phyloP scores from a whole-genome alignment of 2,329 filamentous ascomycete genomes.

The Pezicula neosporulosa region DNA sequence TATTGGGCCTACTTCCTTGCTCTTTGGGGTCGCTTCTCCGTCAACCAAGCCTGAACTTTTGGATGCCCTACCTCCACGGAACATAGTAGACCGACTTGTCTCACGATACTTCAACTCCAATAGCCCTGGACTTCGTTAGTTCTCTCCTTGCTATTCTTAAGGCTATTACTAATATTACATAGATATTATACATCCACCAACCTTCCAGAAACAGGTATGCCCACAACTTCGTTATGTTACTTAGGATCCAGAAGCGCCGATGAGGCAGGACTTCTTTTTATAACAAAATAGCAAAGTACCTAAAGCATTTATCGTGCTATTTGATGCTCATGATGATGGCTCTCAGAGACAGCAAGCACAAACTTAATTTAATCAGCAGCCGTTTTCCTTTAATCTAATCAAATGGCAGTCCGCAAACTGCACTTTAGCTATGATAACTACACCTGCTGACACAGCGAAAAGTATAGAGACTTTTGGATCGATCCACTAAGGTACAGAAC shows the following conservation, averaged over 20 bases:
- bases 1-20: constrained; percentile 31
- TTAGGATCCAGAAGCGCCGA: not conserved
- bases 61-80: constrained; percentile 41
- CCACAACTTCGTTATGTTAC: constrained; percentile 1
- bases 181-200: constrained; percentile 52
- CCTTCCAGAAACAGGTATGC: constrained; percentile 42
- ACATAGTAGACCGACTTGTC: constrained; percentile 46
- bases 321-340: not conserved
- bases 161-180: constrained; percentile 5
- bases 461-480: constrained; percentile 49
- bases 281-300: too few relatives aligned
- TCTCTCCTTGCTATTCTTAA: not conserved
- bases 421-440: not conserved
- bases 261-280: too few relatives aligned
- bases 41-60: constrained; percentile 43
- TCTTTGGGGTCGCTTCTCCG: constrained; percentile 34
- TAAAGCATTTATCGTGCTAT: too few relatives aligned
- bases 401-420: not conserved
- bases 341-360: too few relatives aligned
- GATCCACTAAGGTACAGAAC: constrained; percentile 35
- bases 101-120: constrained; percentile 51
- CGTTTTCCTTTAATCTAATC: not conserved
- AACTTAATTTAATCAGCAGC: constrained; percentile 4
- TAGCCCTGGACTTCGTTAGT: constrained; percentile 48
- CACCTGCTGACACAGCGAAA: constrained; percentile 2